Evolutionary conservation across 169 alveolate genomes (phyloP).

Genomic region (Eimeria sp.): DNA sequence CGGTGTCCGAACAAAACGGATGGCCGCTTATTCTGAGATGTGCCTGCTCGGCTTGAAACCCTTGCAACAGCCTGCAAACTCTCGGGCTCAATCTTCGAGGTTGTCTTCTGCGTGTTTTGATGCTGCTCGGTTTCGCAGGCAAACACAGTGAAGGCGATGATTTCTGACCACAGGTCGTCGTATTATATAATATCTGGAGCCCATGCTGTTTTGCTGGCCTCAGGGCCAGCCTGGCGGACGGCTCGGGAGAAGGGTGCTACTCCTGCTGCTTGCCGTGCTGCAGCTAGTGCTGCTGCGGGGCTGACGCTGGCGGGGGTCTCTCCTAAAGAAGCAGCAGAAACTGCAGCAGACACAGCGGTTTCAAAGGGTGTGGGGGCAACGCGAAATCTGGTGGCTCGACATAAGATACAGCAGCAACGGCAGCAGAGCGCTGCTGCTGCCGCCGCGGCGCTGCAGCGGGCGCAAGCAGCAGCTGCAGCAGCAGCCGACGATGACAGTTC

Average conservation of each 20-base stretch:
- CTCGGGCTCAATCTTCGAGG: not conserved
- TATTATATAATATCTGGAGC: not conserved
- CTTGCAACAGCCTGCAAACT: not conserved
- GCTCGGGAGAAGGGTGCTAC: not conserved
- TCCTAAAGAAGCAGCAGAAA: not conserved
- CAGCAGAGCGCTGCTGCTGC: not conserved
- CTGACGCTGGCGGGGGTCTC: not conserved
- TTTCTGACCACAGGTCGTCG: not conserved
- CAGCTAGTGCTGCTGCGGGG: slow-evolving; percentile 51
- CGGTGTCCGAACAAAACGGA: not conserved
- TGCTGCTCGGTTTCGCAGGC: not conserved
- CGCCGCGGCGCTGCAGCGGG: slow-evolving; percentile 34
- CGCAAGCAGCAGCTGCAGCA: slow-evolving; percentile 22
- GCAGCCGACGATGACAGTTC: not conserved
- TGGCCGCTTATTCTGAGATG: not conserved
- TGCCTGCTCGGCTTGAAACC: not conserved
- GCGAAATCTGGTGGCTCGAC: not conserved
- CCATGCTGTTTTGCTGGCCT: not conserved
- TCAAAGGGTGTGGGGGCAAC: slow-evolving; percentile 8
- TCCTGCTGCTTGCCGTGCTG: slow-evolving; percentile 8
- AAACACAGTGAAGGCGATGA: slow-evolving; percentile 26
- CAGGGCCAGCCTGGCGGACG: not conserved
- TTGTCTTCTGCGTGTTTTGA: not conserved
- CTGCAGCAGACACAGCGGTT: slow-evolving; percentile 35
- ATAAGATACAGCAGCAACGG: slow-evolving; percentile 8